Percentiles rank a stretch among this genome's conserved stretches.
Conservation (phyloP, 2,329 filamentous ascomycete genomes). For the Thyridium curvatum region DNA sequence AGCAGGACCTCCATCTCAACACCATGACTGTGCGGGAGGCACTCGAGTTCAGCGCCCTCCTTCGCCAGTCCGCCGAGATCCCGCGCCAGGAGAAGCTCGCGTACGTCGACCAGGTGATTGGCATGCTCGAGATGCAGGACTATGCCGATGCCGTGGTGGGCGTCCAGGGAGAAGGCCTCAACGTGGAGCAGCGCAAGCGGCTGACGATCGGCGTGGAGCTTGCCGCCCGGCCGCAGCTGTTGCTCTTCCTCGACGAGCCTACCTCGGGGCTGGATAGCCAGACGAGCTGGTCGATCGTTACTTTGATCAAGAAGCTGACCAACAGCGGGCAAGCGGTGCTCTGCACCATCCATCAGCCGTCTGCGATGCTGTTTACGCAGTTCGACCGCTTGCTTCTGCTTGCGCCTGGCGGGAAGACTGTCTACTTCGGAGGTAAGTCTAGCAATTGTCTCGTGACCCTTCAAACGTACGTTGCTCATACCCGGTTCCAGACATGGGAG, state of each 20-base stretch:
- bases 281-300: conserved; percentile 66
- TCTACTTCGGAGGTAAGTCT: conserved; percentile 52
- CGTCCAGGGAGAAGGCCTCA: conserved; percentile 53
- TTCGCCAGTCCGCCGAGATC: conserved; percentile 48
- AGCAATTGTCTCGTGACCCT: conserved; percentile 56
- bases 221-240: conserved; percentile 48
- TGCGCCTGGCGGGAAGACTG: conserved; percentile 44
- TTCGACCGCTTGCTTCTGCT: conserved; percentile 54
- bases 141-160: conserved; percentile 62
- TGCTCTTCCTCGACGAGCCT: conserved; percentile 66
- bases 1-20: conserved; percentile 54
- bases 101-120: conserved; percentile 59
- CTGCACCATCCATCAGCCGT: conserved; percentile 17
- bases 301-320: conserved; percentile 60
- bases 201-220: conserved; percentile 55
- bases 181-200: conserved; percentile 56
- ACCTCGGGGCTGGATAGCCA: conserved; percentile 70
- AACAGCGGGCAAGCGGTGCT: conserved; percentile 42
- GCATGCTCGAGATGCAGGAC: conserved; percentile 60
- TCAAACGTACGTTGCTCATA: conserved; percentile 55
- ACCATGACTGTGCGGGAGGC: conserved; percentile 50
- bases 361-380: conserved; percentile 22
- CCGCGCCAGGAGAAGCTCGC: conserved; percentile 50
- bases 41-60: conserved; percentile 47
- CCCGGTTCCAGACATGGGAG: conserved; percentile 66